Percentiles rank a stretch among this genome's conserved stretches.
Evolutionary conservation across 805 yeast species (phyloP).

Genomic region (Schwanniomyces polymorphus): DNA sequence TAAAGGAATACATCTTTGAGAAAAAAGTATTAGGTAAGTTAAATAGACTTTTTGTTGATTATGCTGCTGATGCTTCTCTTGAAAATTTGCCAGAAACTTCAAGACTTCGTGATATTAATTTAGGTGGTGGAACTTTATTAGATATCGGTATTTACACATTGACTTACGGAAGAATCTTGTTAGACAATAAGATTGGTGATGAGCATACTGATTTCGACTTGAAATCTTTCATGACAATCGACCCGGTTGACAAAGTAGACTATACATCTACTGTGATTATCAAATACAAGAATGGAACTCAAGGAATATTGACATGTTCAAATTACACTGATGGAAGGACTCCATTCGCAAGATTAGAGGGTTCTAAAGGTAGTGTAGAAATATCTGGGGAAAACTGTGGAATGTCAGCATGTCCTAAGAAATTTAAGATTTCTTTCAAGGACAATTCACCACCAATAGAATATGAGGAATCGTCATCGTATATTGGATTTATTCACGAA

Average conservation of each 20-base stretch:
- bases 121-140: conserved; percentile 58
- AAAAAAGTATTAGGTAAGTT: conserved; percentile 48
- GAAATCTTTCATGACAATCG: conserved; percentile 35
- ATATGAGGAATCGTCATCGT: conserved; percentile 34
- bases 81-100: conserved; percentile 26
- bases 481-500: conserved; percentile 54
- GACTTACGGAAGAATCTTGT: conserved; percentile 43
- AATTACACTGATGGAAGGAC: conserved; percentile 24
- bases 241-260: conserved; percentile 40
- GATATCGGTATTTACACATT: conserved; percentile 56
- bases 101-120: conserved; percentile 42
- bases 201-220: conserved; percentile 23
- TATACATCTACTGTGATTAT: conserved; percentile 36
- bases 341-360: conserved; percentile 34
- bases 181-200: conserved; percentile 33
- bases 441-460: conserved; percentile 24
- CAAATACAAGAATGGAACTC: conserved; percentile 39
- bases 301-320: conserved; percentile 36
- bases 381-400: conserved; percentile 23
- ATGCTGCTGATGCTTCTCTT: conserved; percentile 36
- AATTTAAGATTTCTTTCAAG: conserved; percentile 30
- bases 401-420: conserved; percentile 29
- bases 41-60: conserved; percentile 43
- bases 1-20: conserved; percentile 35
- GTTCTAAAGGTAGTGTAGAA: conserved; percentile 30